Base-by-base conservation (phyloP, 371 early-diverging fungal species). In the Mucor saturninus region DNA sequence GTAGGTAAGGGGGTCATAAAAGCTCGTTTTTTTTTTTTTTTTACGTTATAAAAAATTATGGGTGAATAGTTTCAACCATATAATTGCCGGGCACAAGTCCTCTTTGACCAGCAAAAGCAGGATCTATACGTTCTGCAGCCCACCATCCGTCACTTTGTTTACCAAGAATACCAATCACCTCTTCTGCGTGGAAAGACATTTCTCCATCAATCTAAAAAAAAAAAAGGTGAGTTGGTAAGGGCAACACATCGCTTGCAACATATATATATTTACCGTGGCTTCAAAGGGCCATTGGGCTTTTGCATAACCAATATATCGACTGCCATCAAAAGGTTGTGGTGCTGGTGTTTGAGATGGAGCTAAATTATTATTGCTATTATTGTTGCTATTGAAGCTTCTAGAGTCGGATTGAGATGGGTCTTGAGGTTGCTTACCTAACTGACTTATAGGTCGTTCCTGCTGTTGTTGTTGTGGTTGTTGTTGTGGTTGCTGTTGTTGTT, bases 121-220 rank as follows among this genome's bases (percentile, higher is more conserved):
- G 59, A 21, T 67, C 68, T 39, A 65, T 31, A 54, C 73, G 56
- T 29, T 79, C 80, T 1, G 80, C 83, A 39, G 68, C 68, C 83
- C 83, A 82, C 83, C 83, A 82, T 5, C 83, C 83, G 64, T 82
- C 83, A 4, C 60, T 52, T 62, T 82, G 83, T 54, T 77, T 76
- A 28, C 62, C 55, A 40, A 77, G 5, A 21, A 82, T 66, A 8
- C 76, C 78, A 50, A 82, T 14, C 0, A 71, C 64, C 56, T 82
- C 83, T 14, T 79, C 78, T 26, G 64, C 65, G 35, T 56, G 51
- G 61, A 82, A 77, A 1, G 74, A 65, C 69, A 81, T 65, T 61
- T 81, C 81, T 9, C 58, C 66, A 3, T 73, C 69, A 60, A 81
- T 78, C 75, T 81, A 67, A 38, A 4, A 14, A n/a, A 13, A 26